A percentile compares a stretch with the other conserved stretches of the same genome.
phyloP scores from a whole-genome alignment of 768 basidiomycete genomes.

The Trametes gibbosa region DNA sequence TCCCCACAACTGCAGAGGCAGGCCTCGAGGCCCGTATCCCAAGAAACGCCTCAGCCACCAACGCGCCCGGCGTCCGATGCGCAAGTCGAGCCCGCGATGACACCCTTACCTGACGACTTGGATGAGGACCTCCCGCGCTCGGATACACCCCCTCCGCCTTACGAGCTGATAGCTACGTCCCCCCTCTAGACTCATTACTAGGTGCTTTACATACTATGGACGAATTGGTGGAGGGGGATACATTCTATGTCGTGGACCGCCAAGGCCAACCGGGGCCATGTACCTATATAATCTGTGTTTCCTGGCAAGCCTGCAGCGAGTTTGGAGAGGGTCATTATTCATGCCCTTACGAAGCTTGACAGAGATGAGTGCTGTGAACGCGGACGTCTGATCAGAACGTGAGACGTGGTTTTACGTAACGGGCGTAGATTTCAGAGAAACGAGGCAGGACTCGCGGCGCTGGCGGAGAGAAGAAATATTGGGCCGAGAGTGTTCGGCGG shows the following conservation, averaged over 20 bases:
- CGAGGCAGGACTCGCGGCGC: slow-evolving; percentile 14
- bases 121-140: slow-evolving; percentile 7
- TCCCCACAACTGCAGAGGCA: not conserved
- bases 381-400: not conserved
- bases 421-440: slow-evolving; percentile 12
- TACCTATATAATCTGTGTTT: not conserved
- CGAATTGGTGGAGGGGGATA: not conserved
- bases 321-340: not conserved
- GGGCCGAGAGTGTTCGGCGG: not conserved
- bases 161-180: slow-evolving; percentile 16
- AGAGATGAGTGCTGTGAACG: too few species aligned
- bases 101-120: slow-evolving; percentile 12
- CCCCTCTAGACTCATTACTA: not conserved
- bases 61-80: not conserved
- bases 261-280: not conserved
- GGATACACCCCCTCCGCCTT: slow-evolving; percentile 22
- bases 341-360: not conserved
- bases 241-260: not conserved
- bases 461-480: slow-evolving; percentile 8
- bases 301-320: not conserved
- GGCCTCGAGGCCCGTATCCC: not conserved
- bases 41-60: not conserved
- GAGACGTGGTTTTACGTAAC: slow-evolving; percentile 16
- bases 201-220: not conserved
- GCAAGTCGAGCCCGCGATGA: not conserved